Base-by-base conservation (phyloP, 2,329 filamentous ascomycete genomes). In the Aureobasidium namibiae region DNA sequence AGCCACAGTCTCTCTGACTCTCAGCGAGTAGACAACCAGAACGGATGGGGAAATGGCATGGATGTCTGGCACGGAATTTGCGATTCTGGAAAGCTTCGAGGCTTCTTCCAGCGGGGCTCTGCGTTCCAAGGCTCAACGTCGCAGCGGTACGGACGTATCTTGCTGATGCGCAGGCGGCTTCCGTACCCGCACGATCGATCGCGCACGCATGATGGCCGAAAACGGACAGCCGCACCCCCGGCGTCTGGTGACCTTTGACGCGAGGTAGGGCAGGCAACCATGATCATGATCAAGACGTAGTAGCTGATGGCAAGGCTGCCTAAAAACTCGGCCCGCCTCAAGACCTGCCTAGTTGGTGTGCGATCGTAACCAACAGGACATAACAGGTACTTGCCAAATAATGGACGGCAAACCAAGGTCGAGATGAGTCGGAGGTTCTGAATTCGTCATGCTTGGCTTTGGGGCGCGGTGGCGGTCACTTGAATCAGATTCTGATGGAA, bases 231-330 rank as follows among this genome's bases (percentile, higher is more conserved):
- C 48, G 46, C 44, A 11, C 44, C 44, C 16, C 31, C 13, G 23
- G 13, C 42, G 42, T 45, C 42, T 34, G 29, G 31, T 52, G 48
- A 52, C 48, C 42, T 39, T 39, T 29, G 13, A 38, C 46, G 29
- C 46, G 48, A 39, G 3, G 33, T 39, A 26, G 23, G 21, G 33
- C 48, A 38, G 48, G 48, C 34, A 39, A 39, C 48, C 48, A 29
- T 21, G 44, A 48, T 39, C 33, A 52, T 38, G 34, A 38, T 52
- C 23, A 36, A 33, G n/a, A 31, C 18, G 31, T n/a, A 41, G 49
- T n/a, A n/a, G n/a, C 49, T 50, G 48, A 39, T 29, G 36, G 38
- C 50, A 42, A 42, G 50, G 50, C 50, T 54, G 50, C 50, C 50
- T 54, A 42, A 42, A 41, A 29, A 41, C 10, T 53, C 49, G 46